Evolutionary conservation across 2,329 filamentous ascomycete genomes (phyloP), one percentile per base, ranked within the genome.

Genomic region (Colletotrichum cuscutae): DNA sequence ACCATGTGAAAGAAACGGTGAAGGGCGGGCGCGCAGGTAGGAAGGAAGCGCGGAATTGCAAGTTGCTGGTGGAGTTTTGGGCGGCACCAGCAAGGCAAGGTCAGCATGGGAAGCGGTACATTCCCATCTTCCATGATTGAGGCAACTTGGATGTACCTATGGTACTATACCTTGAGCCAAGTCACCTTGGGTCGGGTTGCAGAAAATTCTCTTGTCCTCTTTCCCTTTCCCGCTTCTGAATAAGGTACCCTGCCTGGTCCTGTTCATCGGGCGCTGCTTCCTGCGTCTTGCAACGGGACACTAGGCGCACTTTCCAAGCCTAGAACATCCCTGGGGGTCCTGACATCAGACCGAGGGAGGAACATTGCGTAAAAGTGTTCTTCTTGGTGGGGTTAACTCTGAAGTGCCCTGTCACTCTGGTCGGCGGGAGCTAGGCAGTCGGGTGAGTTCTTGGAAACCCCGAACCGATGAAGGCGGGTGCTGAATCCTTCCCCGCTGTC

Each of bases 281-380:
- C 49, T 32, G 28, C 49, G 49, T 32, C 49, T 54, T n/a, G 15
- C 65, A 24, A 22, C 65, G 26, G 19, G 30, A 49, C 42, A 46
- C 59, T 53, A 70, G 22, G 53, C 60, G 67, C 67, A 28, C 30
- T 22, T 46, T 24, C 52, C 35, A 32, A 37, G 58, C 24, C 65
- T 65, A 69, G 65, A 69, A 64, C 65, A 42, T 57, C 60, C 70
- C 28, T 35, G 28, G 64, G 42, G 28, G 37, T 13, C 56, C 60
- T 65, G 60, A 70, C 66, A 70, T 73, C 66, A 71, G 71, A 73
- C 66, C 66, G 46, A 71, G 54, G 30, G 59, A 56, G 63, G 60
- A 42, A 42, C 22, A 28, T 49, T 46, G 30, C 61, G 32, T 30
- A 30, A 19, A 54, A 26, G 22, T 26, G 4, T 24, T 49, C 22